phyloP scores from a whole-genome alignment of 768 basidiomycete species.

The Termitomyces sp. region DNA sequence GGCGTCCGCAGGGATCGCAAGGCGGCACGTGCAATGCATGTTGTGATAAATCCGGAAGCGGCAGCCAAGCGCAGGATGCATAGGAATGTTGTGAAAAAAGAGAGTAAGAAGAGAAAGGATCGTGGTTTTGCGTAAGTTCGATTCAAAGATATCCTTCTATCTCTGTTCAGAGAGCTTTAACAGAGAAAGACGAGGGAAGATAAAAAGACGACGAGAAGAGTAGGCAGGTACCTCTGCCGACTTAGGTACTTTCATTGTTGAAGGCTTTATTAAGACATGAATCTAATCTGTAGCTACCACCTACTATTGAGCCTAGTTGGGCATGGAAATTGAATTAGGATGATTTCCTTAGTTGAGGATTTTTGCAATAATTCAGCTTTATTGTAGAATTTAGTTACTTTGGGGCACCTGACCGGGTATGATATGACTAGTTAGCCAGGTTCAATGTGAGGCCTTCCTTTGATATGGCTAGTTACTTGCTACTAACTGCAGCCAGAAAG shows the following conservation, averaged over 20 bases:
- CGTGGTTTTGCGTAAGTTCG: conserved; percentile 52
- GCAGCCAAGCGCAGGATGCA: conserved; percentile 74
- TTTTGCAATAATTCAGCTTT: no score
- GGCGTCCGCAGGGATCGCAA: conserved; percentile 70
- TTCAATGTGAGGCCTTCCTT: no score
- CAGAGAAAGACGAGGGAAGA: conserved; percentile 16
- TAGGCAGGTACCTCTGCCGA: not conserved
- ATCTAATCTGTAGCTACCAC: no score
- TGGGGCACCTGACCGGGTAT: no score
- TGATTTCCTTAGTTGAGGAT: no score
- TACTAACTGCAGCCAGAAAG: no score
- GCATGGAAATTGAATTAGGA: no score
- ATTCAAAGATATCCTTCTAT: not conserved
- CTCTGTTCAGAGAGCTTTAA: not conserved
- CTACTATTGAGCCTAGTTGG: no score
- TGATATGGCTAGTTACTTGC: no score
- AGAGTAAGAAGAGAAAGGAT: conserved; percentile 77
- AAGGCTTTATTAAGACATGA: no score
- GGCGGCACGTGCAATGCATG: conserved; percentile 53
- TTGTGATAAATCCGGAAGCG: conserved; percentile 65
- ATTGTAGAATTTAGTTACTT: no score
- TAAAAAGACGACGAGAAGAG: conserved; percentile 14
- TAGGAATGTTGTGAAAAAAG: conserved; percentile 74
- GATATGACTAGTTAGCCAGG: no score
- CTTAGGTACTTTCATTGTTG: not conserved